A percentile compares a stretch with the other conserved stretches of the same genome.
phyloP scores from a whole-genome alignment of 208 protist genomes.

The Trypanosoma brucei region DNA sequence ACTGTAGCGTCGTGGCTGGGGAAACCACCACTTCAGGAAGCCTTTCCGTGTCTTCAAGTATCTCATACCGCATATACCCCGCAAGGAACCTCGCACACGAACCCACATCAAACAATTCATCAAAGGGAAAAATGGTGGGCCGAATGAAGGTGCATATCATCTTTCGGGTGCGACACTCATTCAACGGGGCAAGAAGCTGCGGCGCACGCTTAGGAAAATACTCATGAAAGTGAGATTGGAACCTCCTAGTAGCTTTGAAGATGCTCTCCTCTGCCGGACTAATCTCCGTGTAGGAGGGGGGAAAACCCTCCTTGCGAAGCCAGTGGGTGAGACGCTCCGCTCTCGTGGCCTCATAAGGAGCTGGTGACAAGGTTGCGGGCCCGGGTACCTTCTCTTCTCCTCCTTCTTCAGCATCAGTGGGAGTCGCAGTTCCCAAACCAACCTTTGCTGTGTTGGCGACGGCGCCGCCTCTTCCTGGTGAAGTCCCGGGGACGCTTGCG shows the following conservation, averaged over 20 bases:
- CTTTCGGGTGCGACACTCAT: slow-evolving; percentile 75
- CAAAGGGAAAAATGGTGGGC: slow-evolving; percentile 69
- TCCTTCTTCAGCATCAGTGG: slow-evolving; percentile 2
- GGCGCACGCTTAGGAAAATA: slow-evolving; percentile 73
- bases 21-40: slow-evolving; percentile 75
- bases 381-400: neutral
- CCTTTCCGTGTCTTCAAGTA: slow-evolving; percentile 54
- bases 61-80: slow-evolving; percentile 81
- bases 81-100: slow-evolving; percentile 69
- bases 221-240: slow-evolving; percentile 62
- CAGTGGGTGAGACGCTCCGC: slow-evolving; percentile 40
- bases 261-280: slow-evolving; percentile 64
- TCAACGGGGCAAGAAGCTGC: slow-evolving; percentile 69
- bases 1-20: slow-evolving; percentile 77
- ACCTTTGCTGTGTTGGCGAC: too few species aligned
- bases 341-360: slow-evolving; percentile 15
- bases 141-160: slow-evolving; percentile 91
- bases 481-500: too few species aligned
- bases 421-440: too few species aligned
- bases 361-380: neutral
- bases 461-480: too few species aligned
- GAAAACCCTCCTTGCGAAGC: slow-evolving; percentile 38
- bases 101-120: slow-evolving; percentile 74
- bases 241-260: slow-evolving; percentile 52
- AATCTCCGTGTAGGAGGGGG: slow-evolving; percentile 63